Evolutionary conservation across 2,329 filamentous ascomycete species (phyloP).

Genomic region (Davidsoniella australis): DNA sequence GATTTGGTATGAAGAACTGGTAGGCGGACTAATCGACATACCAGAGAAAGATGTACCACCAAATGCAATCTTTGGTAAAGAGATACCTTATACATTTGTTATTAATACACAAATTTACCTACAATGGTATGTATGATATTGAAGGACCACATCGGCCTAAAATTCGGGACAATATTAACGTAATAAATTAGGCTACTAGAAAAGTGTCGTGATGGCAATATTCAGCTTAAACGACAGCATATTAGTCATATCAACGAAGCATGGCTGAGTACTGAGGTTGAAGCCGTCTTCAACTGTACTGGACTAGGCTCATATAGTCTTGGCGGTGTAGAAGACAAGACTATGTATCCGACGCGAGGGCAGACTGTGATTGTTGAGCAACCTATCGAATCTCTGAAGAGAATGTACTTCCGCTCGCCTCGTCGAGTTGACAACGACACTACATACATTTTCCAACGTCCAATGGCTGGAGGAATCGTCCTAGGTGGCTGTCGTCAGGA

Average conservation of each 20-base stretch:
- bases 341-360: constrained; percentile 42
- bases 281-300: constrained; percentile 54
- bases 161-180: not conserved
- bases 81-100: constrained; percentile 20
- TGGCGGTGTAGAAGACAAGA: constrained; percentile 56
- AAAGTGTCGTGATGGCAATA: constrained; percentile 52
- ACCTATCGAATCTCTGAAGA: constrained; percentile 21
- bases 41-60: constrained; percentile 18
- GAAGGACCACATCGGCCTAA: no score
- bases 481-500: constrained; percentile 21
- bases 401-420: constrained; percentile 27
- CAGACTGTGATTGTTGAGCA: constrained; percentile 22
- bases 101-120: constrained; percentile 64
- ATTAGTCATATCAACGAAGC: constrained; percentile 54
- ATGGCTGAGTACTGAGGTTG: constrained; percentile 28
- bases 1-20: constrained; percentile 25
- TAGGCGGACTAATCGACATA: constrained; percentile 21
- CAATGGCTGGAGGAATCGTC: constrained; percentile 20
- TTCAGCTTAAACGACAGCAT: constrained; percentile 40
- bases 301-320: constrained; percentile 53
- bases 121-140: constrained; percentile 34
- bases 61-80: constrained; percentile 21
- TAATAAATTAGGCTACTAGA: constrained; percentile 34
- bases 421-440: constrained; percentile 24
- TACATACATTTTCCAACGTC: constrained; percentile 28